Conservation (phyloP, 2,329 filamentous ascomycete genomes). For the Cryphonectria parasitica region DNA sequence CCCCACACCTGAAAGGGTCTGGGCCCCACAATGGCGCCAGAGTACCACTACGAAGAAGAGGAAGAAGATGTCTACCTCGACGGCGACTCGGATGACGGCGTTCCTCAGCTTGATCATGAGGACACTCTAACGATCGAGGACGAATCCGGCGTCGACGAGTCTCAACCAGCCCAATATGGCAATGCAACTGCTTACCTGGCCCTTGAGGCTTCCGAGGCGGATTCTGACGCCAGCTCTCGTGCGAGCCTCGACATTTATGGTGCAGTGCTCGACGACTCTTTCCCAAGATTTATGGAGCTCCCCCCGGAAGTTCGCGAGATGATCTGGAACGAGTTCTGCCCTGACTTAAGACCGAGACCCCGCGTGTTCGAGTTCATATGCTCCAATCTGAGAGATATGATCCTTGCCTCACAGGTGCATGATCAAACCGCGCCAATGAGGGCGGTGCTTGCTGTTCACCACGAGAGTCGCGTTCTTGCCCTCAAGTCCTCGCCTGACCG, state of each 20-base stretch:
- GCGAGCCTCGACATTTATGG: neutral
- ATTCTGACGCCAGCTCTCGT: neutral
- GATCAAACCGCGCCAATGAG: slow-evolving; percentile 38
- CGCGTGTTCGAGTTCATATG: slow-evolving; percentile 37
- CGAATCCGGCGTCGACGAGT: neutral
- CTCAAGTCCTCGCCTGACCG: slow-evolving; percentile 39
- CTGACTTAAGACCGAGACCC: slow-evolving; percentile 34
- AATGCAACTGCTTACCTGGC: slow-evolving; percentile 11
- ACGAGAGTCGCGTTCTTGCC: slow-evolving; percentile 43
- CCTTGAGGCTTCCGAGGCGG: slow-evolving; percentile 27
- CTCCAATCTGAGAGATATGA: neutral
- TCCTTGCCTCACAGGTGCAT: slow-evolving; percentile 30
- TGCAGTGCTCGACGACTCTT: slow-evolving; percentile 24
- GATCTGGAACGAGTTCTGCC: slow-evolving; percentile 42
- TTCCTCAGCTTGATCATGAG: neutral
- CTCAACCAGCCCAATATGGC: neutral
- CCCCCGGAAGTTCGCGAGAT: slow-evolving; percentile 41
- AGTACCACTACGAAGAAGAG: neutral
- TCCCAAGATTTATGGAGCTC: slow-evolving; percentile 36
- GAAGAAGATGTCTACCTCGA: neutral
- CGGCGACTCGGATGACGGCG: neutral
- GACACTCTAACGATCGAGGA: neutral
- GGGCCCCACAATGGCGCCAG: neutral
- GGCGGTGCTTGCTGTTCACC: slow-evolving; percentile 39
- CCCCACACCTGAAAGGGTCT: neutral